Conservation (phyloP, 2,329 filamentous ascomycete genomes). For the Colletotrichum sp. region DNA sequence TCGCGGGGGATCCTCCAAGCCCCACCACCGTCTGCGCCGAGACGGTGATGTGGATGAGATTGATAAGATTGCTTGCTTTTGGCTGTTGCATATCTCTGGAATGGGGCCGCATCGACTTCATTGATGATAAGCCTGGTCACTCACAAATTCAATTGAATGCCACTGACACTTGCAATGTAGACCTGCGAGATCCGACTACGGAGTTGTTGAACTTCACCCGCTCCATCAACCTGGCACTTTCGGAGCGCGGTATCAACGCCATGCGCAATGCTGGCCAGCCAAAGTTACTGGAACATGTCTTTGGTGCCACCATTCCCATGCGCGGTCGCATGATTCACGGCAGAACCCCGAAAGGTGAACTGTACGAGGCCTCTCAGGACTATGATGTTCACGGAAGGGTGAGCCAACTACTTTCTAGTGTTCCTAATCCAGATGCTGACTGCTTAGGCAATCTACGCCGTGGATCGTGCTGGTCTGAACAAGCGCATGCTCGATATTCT, state of each 20-base stretch:
- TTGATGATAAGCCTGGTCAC: neutral
- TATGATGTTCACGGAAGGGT: conserved; percentile 92
- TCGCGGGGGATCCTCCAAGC: neutral
- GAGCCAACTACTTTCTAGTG: conserved; percentile 19
- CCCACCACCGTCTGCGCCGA: neutral
- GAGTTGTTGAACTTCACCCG: conserved; percentile 93
- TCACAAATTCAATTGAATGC: neutral
- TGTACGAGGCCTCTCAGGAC: conserved; percentile 81
- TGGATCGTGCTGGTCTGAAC: conserved; percentile 86
- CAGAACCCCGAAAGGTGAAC: conserved; percentile 62
- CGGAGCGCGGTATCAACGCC: conserved; percentile 90
- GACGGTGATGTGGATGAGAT: neutral
- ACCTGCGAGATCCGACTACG: conserved; percentile 83
- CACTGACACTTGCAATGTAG: conserved; percentile 48
- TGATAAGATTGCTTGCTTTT: neutral
- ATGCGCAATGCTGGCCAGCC: conserved; percentile 73
- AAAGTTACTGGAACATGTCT: conserved; percentile 74
- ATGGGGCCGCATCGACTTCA: neutral
- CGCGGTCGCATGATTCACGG: conserved; percentile 96
- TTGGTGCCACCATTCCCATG: conserved; percentile 88
- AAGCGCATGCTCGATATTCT: conserved; percentile 83
- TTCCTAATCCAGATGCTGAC: neutral
- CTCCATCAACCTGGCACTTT: conserved; percentile 97
- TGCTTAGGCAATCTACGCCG: conserved; percentile 77
- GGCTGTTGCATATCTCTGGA: neutral